Evolutionary conservation across 805 yeast genomes (phyloP).

Genomic region (Ogataea neopini): DNA sequence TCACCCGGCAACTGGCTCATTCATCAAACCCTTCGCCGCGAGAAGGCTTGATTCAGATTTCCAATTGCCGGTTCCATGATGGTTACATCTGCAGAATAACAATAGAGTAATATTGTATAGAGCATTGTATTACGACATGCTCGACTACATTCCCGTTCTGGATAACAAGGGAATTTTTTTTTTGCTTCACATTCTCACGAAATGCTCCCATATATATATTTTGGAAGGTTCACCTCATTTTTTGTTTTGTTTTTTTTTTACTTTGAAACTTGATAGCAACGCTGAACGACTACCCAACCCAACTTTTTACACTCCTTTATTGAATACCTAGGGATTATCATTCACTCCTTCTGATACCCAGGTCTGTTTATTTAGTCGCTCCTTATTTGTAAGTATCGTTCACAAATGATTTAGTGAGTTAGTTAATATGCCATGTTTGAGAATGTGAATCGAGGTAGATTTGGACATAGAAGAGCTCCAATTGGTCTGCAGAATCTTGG

Average conservation of each 20-base stretch:
- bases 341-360: slow-evolving; percentile 13
- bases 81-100: background rate
- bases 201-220: background rate
- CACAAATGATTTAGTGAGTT: too few relatives aligned
- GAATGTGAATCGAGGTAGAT: too few relatives aligned
- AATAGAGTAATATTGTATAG: background rate
- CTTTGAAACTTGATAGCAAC: slow-evolving; percentile 1
- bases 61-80: background rate
- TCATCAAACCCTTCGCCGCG: background rate
- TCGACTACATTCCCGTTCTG: slow-evolving; percentile 1
- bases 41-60: slow-evolving; percentile 5
- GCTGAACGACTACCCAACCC: slow-evolving; percentile 16
- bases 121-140: background rate
- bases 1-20: background rate
- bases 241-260: background rate
- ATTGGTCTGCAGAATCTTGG: too few relatives aligned
- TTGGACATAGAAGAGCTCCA: too few relatives aligned
- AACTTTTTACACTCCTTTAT: slow-evolving; percentile 33
- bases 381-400: slow-evolving; percentile 12
- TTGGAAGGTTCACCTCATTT: background rate
- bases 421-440: too few relatives aligned
- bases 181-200: slow-evolving; percentile 3
- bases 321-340: background rate
- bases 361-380: slow-evolving; percentile 6
- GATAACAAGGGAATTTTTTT: background rate